These are phyloP conservation scores for Metschnikowia aberdeeniae DNA, from an alignment of 805 yeast species.

Conservation along the genomic window DNA sequence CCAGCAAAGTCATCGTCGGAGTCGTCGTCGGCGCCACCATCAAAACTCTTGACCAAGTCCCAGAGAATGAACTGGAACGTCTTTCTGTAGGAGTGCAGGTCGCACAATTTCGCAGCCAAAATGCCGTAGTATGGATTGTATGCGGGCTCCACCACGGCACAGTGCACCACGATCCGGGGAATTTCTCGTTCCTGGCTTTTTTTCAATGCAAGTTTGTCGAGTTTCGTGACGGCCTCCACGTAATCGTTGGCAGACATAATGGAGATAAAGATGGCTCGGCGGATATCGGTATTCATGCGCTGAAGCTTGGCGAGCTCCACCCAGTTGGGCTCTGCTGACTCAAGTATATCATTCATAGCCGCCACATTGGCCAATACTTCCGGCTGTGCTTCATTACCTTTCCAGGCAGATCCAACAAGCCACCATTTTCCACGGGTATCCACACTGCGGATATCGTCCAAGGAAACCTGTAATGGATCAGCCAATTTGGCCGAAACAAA, in stretches of 20 bases:
- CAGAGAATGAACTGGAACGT: conserved; percentile 86
- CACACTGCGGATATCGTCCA: conserved; percentile 74
- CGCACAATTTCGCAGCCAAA: conserved; percentile 73
- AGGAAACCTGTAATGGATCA: conserved; percentile 81
- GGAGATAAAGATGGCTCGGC: conserved; percentile 90
- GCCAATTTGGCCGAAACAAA: conserved; percentile 42
- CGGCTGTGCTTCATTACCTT: conserved; percentile 45
- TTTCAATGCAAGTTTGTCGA: conserved; percentile 76
- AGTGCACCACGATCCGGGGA: conserved; percentile 79
- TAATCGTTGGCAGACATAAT: conserved; percentile 94
- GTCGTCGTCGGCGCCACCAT: conserved; percentile 39
- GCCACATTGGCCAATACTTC: conserved; percentile 33
- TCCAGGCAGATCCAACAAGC: conserved; percentile 98
- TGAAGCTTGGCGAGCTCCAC: conserved; percentile 77
- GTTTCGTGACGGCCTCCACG: conserved; percentile 76
- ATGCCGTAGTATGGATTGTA: conserved; percentile 89
- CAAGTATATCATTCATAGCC: conserved; percentile 58
- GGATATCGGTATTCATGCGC: conserved; percentile 91
- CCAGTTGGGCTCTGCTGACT: conserved; percentile 81
- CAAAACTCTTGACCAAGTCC: conserved; percentile 77
- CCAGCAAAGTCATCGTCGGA: conserved; percentile 39
- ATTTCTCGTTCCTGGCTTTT: conserved; percentile 81
- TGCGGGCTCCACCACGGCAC: conserved; percentile 74
- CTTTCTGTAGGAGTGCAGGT: conserved; percentile 68
- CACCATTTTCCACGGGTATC: conserved; percentile 96